phyloP scores from a whole-genome alignment of 108 stramenopile species.

The Seminavis robusta region DNA sequence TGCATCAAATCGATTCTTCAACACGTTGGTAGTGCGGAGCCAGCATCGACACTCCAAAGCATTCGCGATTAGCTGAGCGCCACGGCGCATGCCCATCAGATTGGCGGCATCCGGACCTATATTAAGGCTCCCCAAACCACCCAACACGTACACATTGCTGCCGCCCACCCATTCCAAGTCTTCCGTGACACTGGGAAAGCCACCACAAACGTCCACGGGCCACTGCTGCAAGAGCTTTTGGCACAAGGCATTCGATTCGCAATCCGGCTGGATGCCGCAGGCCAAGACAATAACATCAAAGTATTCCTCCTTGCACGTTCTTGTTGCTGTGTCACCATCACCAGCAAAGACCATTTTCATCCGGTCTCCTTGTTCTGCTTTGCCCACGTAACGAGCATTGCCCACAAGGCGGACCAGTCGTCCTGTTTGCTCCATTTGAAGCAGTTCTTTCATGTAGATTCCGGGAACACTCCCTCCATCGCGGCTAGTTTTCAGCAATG shows the following conservation, averaged over 20 bases:
- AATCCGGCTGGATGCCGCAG: slow-evolving; percentile 55
- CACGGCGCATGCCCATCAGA: slow-evolving; percentile 66
- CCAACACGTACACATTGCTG: slow-evolving; percentile 38
- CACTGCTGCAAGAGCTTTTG: slow-evolving; percentile 18
- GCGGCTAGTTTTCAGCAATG: slow-evolving; percentile 23
- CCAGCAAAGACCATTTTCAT: neutral
- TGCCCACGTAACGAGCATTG: slow-evolving; percentile 1
- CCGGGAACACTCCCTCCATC: slow-evolving; percentile 71
- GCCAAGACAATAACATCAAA: slow-evolving; percentile 49
- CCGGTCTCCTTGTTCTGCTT: slow-evolving; percentile 2
- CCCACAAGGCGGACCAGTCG: slow-evolving; percentile 19
- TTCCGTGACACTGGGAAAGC: slow-evolving; percentile 48
- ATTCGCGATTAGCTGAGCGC: slow-evolving; percentile 50
- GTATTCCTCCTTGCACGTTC: neutral
- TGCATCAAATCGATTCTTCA: slow-evolving; percentile 36
- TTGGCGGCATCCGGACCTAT: slow-evolving; percentile 69
- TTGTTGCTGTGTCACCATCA: slow-evolving; percentile 5
- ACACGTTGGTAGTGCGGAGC: slow-evolving; percentile 30
- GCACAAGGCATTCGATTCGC: slow-evolving; percentile 23
- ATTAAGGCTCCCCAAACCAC: slow-evolving; percentile 48
- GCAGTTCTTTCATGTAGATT: slow-evolving; percentile 50
- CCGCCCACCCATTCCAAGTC: slow-evolving; percentile 47
- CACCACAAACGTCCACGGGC: slow-evolving; percentile 32
- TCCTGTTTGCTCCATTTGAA: slow-evolving; percentile 21
- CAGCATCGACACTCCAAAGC: slow-evolving; percentile 39